A percentile compares a stretch with the other conserved stretches of the same genome.
These are phyloP conservation scores for Trichocladium antarcticum DNA, from an alignment of 495 filamentous ascomycete species.

Conservation along the genomic window DNA sequence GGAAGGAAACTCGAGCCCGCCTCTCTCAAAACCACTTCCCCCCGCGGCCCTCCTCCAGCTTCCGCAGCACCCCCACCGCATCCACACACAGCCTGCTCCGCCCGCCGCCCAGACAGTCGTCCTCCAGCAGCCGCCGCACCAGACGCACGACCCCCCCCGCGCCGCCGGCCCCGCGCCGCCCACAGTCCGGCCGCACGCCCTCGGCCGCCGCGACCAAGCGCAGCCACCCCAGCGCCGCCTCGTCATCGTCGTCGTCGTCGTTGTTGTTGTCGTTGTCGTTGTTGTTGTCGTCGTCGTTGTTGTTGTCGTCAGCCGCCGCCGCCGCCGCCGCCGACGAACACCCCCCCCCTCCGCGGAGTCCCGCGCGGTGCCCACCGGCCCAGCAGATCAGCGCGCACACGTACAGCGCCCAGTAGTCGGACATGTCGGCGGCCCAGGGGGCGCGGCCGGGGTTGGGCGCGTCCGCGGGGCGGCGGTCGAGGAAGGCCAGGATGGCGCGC, in stretches of 20 bases:
- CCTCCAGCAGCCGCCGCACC: slow-evolving; percentile 31
- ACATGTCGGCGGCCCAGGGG: slow-evolving; percentile 27
- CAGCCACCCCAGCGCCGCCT: slow-evolving; percentile 43
- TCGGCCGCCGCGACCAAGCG: slow-evolving; percentile 53
- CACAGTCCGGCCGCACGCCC: slow-evolving; percentile 33
- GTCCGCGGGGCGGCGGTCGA: slow-evolving; percentile 7
- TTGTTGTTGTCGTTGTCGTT: no score
- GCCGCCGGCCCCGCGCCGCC: slow-evolving; percentile 24
- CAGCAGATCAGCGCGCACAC: slow-evolving; percentile 40
- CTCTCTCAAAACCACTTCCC: slow-evolving; percentile 31
- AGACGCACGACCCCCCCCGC: slow-evolving; percentile 30
- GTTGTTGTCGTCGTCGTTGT: no score
- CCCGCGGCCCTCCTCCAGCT: slow-evolving; percentile 30
- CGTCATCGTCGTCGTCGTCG: no score
- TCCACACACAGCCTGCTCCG: slow-evolving; percentile 35
- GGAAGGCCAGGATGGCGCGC: slow-evolving; percentile 22
- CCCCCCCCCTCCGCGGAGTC: slow-evolving; percentile 23
- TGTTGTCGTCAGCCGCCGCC: no score
- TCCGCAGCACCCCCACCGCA: slow-evolving; percentile 34
- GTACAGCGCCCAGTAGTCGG: slow-evolving; percentile 41
- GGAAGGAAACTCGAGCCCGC: background rate
- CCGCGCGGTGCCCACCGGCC: slow-evolving; percentile 28
- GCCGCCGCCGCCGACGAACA: no score
- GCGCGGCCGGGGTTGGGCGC: background rate
- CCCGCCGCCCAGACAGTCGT: slow-evolving; percentile 31